These are phyloP conservation scores for Saccharomycopsis selenospora DNA, from an alignment of 805 yeast genomes.

Conservation along the genomic window DNA sequence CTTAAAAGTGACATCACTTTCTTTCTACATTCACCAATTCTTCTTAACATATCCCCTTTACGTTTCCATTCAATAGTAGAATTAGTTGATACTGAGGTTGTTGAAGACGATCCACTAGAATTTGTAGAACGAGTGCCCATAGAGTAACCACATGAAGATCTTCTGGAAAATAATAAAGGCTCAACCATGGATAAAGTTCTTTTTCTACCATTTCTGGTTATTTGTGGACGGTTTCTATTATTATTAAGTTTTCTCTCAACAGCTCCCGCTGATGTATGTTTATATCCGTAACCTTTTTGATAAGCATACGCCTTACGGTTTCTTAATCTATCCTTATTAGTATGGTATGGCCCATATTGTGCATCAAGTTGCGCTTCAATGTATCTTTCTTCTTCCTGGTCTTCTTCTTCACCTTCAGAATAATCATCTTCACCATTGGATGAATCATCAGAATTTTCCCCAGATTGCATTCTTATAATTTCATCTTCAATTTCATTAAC, in stretches of 20 bases:
- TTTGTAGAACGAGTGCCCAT: conserved; percentile 11
- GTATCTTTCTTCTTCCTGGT: conserved; percentile 13
- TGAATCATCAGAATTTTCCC: neutral
- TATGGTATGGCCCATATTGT: neutral
- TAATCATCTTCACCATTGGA: conserved; percentile 18
- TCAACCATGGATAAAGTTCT: conserved; percentile 1
- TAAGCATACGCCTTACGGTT: no score
- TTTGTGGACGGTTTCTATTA: neutral
- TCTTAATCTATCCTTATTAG: neutral
- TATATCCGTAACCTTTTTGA: no score
- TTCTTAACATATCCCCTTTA: conserved; percentile 88
- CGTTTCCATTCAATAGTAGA: conserved; percentile 70
- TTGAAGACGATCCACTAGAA: conserved; percentile 24
- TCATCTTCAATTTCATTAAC: conserved; percentile 68
- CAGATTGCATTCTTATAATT: conserved; percentile 28
- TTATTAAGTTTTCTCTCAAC: neutral
- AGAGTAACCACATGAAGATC: conserved; percentile 8
- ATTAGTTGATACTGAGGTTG: conserved; percentile 31
- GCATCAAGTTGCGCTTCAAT: conserved; percentile 7
- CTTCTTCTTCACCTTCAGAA: conserved; percentile 19
- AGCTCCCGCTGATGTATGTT: neutral
- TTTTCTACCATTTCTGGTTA: neutral
- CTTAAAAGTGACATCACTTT: conserved; percentile 87
- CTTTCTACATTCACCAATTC: conserved; percentile 93
- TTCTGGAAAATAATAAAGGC: neutral